Base-by-base conservation (phyloP, 306 rosid genomes). In the Quercus engelmannii region DNA sequence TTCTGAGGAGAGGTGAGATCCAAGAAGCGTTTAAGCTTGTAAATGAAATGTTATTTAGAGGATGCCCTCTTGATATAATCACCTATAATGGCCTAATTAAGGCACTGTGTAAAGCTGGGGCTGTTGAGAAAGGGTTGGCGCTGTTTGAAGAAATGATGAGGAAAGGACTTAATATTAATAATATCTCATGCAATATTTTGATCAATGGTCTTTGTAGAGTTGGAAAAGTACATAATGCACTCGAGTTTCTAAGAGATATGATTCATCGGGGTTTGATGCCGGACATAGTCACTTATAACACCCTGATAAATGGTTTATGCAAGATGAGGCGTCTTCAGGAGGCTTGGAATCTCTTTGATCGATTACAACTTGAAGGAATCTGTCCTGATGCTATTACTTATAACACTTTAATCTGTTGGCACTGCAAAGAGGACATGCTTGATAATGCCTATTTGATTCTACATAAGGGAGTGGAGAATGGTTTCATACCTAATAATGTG, bases 261-360 rank as follows among this genome's bases (percentile, higher is more conserved):
- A 84, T 92, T 88, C 85, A 81, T 75, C 90, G 84, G 38, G 96
- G 98, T 76, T 72, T 90, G 76, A 81, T 76, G 11, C 97, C 98
- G 0, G 97, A 95, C 75, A 84, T 91, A 81, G 97, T 95, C 81
- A 91, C 97, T 81, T 95, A 92, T 71, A 95, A 95, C 77, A 85
- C 89, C 85, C 82, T 95, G 54, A 87, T 95, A 67, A 92, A 92
- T 69, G 98, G 99, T 79, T 89, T 92, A 31, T 95, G 98, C 86
- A 92, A 89, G 90, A 77, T 77, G 62, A 91, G 91, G 20, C 85
- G 61, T 68, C 54, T 88, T 73, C 83, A 74, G 74, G 92, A 95
- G 74, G 99, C 97, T 63, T 67, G 89, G 76, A 83, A 86, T 84
- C 92, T 95, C 81, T 88, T 95, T 83, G 88, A 88, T 51, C 87